Conservation (phyloP, 202 grass and related monocot species). For the Eragrostis tef region DNA sequence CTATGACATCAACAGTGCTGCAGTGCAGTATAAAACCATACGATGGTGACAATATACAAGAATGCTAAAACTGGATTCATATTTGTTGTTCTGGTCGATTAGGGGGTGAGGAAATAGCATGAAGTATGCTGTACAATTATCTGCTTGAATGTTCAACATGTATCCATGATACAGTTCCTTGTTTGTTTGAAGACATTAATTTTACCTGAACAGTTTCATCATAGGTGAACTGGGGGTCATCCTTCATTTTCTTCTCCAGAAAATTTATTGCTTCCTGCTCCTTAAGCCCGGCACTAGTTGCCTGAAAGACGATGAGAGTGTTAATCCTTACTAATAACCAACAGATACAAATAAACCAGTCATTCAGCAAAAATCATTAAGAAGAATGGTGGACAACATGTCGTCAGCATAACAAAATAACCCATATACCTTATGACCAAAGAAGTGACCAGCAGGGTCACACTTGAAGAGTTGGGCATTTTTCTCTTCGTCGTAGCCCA, state of each 20-base stretch:
- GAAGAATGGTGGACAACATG: neutral
- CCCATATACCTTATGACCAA: constrained; percentile 84
- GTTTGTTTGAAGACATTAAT: neutral
- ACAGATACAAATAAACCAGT: constrained; percentile 5
- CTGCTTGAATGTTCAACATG: neutral
- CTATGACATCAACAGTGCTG: neutral
- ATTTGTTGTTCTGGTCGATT: no score
- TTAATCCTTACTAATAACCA: neutral
- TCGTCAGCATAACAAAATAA: neutral
- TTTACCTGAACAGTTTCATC: constrained; percentile 96
- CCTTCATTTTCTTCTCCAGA: constrained; percentile 99
- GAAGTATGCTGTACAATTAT: neutral
- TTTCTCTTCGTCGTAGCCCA: constrained; percentile 98
- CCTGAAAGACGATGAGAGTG: constrained; percentile 52
- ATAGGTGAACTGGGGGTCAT: constrained; percentile 78
- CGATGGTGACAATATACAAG: neutral
- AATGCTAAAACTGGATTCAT: neutral
- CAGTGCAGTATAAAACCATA: neutral
- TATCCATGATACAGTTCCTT: neutral
- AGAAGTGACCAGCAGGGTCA: constrained; percentile 95
- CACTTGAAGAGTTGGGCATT: constrained; percentile 96
- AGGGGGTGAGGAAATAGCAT: no score
- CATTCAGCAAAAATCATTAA: constrained; percentile 1
- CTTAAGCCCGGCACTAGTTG: constrained; percentile 94
- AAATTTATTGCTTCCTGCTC: constrained; percentile 99